Base-by-base conservation (phyloP, 2,329 filamentous ascomycete species). In the Colletotrichum sidae region DNA sequence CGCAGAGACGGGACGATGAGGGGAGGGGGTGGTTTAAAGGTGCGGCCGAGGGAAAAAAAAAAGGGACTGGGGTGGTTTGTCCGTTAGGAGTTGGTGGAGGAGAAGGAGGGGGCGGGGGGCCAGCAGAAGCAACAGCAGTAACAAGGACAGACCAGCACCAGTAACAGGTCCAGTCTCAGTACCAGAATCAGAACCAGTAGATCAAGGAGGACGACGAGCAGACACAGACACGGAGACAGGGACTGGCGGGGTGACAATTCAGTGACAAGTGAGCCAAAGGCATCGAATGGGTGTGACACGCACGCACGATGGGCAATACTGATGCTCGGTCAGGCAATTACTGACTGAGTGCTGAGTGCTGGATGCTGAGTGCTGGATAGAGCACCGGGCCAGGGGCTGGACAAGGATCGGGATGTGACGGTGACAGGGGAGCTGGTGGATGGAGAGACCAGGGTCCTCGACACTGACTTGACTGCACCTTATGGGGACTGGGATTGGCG, bases 1-100 rank as follows among this genome's bases (percentile, higher is more conserved):
- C 55, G 44, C 58, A 58, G 44, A 46, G 42, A 51, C 33, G 35
- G 49, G n/a, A 62, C 45, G 59, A 59, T 54, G 49, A 64, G 60
- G 63, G 63, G 60, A 56, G 50, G 60, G 53, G 63, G 62, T 51
- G 47, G 64, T 63, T 63, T 64, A 63, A 64, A 67, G 64, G 60
- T 63, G 60, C 25, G 25, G 25, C 25, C 25, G 25, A 25, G 25
- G 25, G 25, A 41, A 35, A 9, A 33, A 41, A 41, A 46, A 41
- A 46, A 17, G 44, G 58, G 58, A 55, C 12, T 50, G 58, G 57
- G 50, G 44, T 25, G 3, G 25, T 25, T 25, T 25, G 25, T 25
- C 4, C 25, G 25, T 25, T 25, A 44, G 45, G 45, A 37, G 55
- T 33, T 15, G 38, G 25, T 13, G 56, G 41, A 41, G 47, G 56